Evolutionary conservation across 495 filamentous ascomycete species (phyloP).

Genomic region (Podospora pseudopauciseta): DNA sequence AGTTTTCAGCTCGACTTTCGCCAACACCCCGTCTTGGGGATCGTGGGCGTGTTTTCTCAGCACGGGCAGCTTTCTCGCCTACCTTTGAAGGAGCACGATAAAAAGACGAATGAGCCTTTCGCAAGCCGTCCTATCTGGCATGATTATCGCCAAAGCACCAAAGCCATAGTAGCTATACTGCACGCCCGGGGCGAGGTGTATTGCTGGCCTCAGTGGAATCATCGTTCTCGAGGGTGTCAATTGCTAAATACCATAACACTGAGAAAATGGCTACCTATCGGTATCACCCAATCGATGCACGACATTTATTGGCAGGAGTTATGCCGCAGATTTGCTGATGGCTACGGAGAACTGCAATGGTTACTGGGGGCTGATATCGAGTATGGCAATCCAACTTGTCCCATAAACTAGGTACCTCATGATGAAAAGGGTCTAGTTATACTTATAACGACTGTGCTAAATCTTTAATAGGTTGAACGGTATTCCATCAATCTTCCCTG

Average conservation of each 20-base stretch:
- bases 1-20: constrained; percentile 4
- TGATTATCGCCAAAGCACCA: not conserved
- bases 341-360: not conserved
- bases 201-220: not conserved
- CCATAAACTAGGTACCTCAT: not conserved
- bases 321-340: not conserved
- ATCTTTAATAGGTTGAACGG: not conserved
- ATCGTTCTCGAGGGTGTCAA: not conserved
- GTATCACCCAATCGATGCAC: too few relatives aligned
- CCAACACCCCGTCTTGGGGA: constrained; percentile 2
- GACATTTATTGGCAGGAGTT: not conserved
- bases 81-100: not conserved
- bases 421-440: not conserved
- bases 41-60: not conserved
- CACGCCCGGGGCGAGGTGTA: not conserved
- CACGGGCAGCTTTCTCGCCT: not conserved
- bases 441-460: not conserved
- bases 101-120: not conserved
- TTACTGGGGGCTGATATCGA: not conserved
- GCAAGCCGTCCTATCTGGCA: not conserved
- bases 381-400: not conserved
- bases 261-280: too few relatives aligned
- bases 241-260: too few relatives aligned
- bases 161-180: not conserved
- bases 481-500: not conserved